A percentile compares a stretch with the other conserved stretches of the same genome.
Conservation (phyloP, 768 basidiomycete genomes). For the Termitomyces sp. region DNA sequence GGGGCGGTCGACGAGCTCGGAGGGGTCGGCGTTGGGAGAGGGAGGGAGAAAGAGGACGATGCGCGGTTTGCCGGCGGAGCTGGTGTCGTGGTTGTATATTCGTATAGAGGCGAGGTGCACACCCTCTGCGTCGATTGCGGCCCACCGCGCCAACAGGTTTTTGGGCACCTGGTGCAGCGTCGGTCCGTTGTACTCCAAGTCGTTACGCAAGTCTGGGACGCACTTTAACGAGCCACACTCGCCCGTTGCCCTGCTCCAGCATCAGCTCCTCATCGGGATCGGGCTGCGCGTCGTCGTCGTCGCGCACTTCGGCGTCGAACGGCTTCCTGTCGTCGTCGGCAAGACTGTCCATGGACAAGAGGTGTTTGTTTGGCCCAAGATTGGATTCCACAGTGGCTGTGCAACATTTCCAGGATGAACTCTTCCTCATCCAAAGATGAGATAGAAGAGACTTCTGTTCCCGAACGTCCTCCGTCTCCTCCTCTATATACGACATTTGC, state of each 20-base stretch:
- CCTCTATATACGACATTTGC: constrained; percentile 68
- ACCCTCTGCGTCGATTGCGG: constrained; percentile 66
- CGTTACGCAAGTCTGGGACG: constrained; percentile 12
- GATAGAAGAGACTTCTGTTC: constrained; percentile 51
- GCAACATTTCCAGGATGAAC: constrained; percentile 10
- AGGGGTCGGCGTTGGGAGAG: constrained; percentile 35
- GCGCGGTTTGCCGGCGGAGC: constrained; percentile 42
- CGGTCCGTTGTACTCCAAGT: background rate
- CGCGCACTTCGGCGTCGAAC: constrained; percentile 48
- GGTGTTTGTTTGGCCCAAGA: background rate
- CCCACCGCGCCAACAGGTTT: constrained; percentile 83
- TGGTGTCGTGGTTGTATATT: constrained; percentile 54
- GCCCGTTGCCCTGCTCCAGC: constrained; percentile 66
- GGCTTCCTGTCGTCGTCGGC: constrained; percentile 68
- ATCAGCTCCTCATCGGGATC: constrained; percentile 84
- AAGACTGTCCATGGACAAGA: background rate
- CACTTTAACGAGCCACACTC: constrained; percentile 87
- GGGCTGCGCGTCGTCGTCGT: constrained; percentile 55
- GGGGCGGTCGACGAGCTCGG: constrained; percentile 25
- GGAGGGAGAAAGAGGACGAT: constrained; percentile 67
- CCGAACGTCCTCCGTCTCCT: constrained; percentile 63
- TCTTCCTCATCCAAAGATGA: constrained; percentile 36
- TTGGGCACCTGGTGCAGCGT: constrained; percentile 62
- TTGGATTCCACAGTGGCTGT: constrained; percentile 1
- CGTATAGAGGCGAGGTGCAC: constrained; percentile 82